Evolutionary conservation across 495 filamentous ascomycete genomes (phyloP).

Genomic region (Neurospora sp.): DNA sequence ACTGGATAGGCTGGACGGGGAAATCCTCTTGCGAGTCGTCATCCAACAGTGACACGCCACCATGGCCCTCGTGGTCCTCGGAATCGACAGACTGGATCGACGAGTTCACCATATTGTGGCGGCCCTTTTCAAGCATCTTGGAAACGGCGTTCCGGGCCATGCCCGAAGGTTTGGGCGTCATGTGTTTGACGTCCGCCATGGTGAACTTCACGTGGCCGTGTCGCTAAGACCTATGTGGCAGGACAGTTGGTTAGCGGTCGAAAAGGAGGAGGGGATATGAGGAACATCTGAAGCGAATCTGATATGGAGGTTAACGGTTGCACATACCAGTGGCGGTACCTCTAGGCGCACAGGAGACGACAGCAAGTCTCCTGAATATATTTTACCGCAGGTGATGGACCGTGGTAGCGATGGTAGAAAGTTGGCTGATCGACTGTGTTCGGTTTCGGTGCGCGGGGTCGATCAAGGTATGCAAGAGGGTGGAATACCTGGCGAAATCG

Average conservation of each 20-base stretch:
- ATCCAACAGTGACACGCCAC: not conserved
- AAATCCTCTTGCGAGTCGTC: not conserved
- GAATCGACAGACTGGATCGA: not conserved
- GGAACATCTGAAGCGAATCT: not conserved
- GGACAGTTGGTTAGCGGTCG: not conserved
- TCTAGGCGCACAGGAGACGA: not conserved
- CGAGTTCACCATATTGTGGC: not conserved
- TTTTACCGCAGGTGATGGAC: not conserved
- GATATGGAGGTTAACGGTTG: not conserved
- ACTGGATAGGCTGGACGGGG: not conserved
- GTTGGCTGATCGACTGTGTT: not conserved
- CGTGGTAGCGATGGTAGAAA: not conserved
- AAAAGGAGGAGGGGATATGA: not conserved
- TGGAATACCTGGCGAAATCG: not conserved
- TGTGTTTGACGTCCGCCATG: not conserved
- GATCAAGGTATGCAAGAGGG: not conserved
- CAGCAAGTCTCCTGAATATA: not conserved
- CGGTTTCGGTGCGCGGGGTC: not conserved
- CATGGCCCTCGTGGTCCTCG: conserved; percentile 5
- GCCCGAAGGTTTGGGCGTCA: not conserved
- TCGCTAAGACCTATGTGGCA: not conserved
- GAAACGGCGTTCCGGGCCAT: not conserved
- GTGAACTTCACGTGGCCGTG: not conserved
- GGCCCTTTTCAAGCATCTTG: not conserved
- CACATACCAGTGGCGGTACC: not conserved